These are phyloP conservation scores for Saccharomyces hybrid DNA, from an alignment of 1,139 yeast species.

Conservation along the genomic window DNA sequence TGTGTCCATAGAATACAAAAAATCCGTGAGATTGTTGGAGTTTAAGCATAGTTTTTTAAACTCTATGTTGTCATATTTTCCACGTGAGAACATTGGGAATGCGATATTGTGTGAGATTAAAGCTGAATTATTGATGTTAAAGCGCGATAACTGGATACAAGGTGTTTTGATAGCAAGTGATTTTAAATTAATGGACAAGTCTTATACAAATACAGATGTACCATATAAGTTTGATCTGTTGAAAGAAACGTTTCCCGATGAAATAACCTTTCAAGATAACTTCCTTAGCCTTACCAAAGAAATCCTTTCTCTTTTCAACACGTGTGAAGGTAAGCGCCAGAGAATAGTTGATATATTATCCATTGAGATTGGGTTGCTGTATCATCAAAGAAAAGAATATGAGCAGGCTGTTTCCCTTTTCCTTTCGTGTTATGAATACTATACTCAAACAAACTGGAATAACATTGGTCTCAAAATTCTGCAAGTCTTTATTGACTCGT, in stretches of 20 bases:
- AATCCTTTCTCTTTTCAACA: conserved; percentile 14
- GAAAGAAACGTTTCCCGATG: conserved; percentile 23
- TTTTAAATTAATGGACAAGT: conserved; percentile 14
- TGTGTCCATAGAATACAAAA: conserved; percentile 11
- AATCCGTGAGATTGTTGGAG: conserved; percentile 14
- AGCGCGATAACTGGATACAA: conserved; percentile 29
- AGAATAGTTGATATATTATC: conserved; percentile 68
- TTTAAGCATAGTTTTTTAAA: conserved; percentile 20
- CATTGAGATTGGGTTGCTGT: conserved; percentile 68
- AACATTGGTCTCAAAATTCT: conserved; percentile 58
- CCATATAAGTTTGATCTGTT: conserved; percentile 14
- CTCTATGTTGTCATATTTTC: conserved; percentile 8
- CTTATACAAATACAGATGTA: conserved; percentile 5
- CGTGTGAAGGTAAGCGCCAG: conserved; percentile 31
- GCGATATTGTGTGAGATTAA: conserved; percentile 12
- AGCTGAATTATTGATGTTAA: conserved; percentile 21
- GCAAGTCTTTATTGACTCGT: conserved; percentile 60
- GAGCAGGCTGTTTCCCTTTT: conserved; percentile 55
- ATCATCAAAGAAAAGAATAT: conserved; percentile 52
- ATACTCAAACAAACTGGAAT: conserved; percentile 66
- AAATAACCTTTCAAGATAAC: conserved; percentile 31
- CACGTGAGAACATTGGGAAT: conserved; percentile 5
- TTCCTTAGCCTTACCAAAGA: conserved; percentile 21
- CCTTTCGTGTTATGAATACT: conserved; percentile 61
- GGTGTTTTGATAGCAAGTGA: conserved; percentile 18